phyloP scores from a whole-genome alignment of 768 basidiomycete species.

The Crassisporium funariophilum region DNA sequence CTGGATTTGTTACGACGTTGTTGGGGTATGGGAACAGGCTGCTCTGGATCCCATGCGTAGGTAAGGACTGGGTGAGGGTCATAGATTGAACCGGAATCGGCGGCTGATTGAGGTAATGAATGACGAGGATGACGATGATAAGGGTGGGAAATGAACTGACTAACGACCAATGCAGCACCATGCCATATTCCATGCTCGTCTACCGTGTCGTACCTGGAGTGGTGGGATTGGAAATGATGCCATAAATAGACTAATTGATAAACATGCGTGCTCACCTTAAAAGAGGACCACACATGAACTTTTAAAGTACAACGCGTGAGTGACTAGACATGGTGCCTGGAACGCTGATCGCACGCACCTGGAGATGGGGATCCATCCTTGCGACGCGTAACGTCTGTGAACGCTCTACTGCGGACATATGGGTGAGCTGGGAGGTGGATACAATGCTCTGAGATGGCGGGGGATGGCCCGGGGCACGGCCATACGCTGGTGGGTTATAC shows the following conservation, averaged over 20 bases:
- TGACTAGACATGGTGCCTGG: slow-evolving; percentile 8
- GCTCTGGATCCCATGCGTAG: slow-evolving; percentile 74
- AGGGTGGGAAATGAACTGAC: slow-evolving; percentile 45
- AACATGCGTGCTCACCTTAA: slow-evolving; percentile 44
- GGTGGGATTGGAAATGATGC: slow-evolving; percentile 2
- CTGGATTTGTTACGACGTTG: slow-evolving; percentile 11
- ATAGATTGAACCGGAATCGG: slow-evolving; percentile 78
- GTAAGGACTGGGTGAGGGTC: slow-evolving; percentile 70
- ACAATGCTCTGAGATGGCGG: slow-evolving; percentile 31
- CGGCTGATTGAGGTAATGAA: slow-evolving; percentile 43
- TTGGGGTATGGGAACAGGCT: slow-evolving; percentile 18
- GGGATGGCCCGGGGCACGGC: slow-evolving; percentile 10
- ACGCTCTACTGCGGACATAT: slow-evolving; percentile 63
- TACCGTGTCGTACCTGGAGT: slow-evolving; percentile 79
- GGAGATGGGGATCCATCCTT: slow-evolving; percentile 80
- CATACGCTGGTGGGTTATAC: slow-evolving; percentile 20
- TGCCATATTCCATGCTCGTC: slow-evolving; percentile 80
- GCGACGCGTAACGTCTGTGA: slow-evolving; percentile 58
- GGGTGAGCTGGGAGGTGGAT: slow-evolving; percentile 43
- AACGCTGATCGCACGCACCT: slow-evolving; percentile 35
- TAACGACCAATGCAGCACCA: slow-evolving; percentile 87
- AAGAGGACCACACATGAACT: slow-evolving; percentile 91
- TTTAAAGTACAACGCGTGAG: slow-evolving; percentile 9
- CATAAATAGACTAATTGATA: slow-evolving; percentile 1
- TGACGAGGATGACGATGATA: slow-evolving; percentile 1